A percentile compares a stretch with the other conserved stretches of the same genome.
Evolutionary conservation across 2,329 filamentous ascomycete genomes (phyloP).

Genomic region (Dactylellina leptospora): DNA sequence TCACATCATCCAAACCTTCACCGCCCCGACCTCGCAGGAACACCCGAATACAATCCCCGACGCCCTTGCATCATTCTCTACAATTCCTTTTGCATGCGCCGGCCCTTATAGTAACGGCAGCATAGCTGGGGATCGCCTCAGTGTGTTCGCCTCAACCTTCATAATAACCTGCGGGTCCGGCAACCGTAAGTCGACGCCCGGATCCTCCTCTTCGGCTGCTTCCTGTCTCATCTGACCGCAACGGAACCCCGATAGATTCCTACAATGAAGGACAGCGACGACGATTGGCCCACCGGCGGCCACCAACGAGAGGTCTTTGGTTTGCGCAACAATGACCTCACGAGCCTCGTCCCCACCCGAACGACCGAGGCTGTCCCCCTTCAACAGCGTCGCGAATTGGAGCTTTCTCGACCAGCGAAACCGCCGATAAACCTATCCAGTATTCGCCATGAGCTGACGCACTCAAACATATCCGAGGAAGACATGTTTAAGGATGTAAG

Average conservation of each 20-base stretch:
- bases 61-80: neutral
- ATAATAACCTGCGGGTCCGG: neutral
- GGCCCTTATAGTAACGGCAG: constrained; percentile 43
- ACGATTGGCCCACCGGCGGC: constrained; percentile 38
- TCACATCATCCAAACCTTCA: constrained; percentile 8
- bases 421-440: constrained; percentile 34
- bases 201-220: neutral
- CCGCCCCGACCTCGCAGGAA: neutral
- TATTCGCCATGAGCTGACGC: constrained; percentile 48
- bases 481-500: constrained; percentile 54
- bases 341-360: constrained; percentile 33
- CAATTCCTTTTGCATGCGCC: constrained; percentile 14
- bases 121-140: constrained; percentile 46
- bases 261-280: constrained; percentile 38
- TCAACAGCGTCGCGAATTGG: constrained; percentile 36
- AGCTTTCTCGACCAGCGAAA: constrained; percentile 33
- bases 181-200: neutral
- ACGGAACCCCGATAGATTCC: neutral
- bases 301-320: constrained; percentile 42
- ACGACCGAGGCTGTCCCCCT: constrained; percentile 6
- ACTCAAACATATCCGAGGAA: constrained; percentile 47
- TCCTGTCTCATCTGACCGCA: neutral
- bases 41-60: neutral
- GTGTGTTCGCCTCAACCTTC: constrained; percentile 39
- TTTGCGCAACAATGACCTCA: constrained; percentile 42